Evolutionary conservation across 306 rosid species (phyloP).

Genomic region (Purshia tridentata): DNA sequence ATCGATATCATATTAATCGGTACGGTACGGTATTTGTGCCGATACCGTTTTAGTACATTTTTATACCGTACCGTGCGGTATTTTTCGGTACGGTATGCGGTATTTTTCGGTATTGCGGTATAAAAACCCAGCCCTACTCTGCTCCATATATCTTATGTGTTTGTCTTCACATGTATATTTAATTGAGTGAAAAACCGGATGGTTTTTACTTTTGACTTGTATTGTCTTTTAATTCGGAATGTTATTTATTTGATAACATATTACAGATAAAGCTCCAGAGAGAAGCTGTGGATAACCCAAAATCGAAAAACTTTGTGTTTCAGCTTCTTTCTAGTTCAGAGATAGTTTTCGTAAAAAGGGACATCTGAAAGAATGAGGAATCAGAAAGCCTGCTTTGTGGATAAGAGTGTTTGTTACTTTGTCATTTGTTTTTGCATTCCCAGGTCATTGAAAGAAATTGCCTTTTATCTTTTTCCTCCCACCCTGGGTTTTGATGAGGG

Average conservation of each 20-base stretch:
- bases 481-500: conserved; percentile 38
- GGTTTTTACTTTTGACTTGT: not conserved
- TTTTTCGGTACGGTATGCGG: no score
- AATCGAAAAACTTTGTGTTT: conserved; percentile 25
- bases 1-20: no score
- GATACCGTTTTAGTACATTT: no score
- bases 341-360: conserved; percentile 47
- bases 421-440: not conserved
- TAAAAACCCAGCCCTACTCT: no score
- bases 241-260: conserved; percentile 7
- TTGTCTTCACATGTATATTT: not conserved
- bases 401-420: conserved; percentile 1
- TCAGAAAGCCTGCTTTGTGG: conserved; percentile 21
- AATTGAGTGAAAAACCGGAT: not conserved
- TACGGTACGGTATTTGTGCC: no score
- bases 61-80: no score
- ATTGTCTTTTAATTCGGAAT: conserved; percentile 4
- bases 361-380: conserved; percentile 35
- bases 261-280: conserved; percentile 55
- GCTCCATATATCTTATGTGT: not conserved
- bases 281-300: conserved; percentile 31
- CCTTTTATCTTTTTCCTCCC: conserved; percentile 10
- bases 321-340: conserved; percentile 40
- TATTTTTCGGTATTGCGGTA: no score
- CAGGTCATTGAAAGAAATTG: conserved; percentile 12